Conservation (phyloP, 1,139 yeast species). For the Debaryomycetaceae sp. region DNA sequence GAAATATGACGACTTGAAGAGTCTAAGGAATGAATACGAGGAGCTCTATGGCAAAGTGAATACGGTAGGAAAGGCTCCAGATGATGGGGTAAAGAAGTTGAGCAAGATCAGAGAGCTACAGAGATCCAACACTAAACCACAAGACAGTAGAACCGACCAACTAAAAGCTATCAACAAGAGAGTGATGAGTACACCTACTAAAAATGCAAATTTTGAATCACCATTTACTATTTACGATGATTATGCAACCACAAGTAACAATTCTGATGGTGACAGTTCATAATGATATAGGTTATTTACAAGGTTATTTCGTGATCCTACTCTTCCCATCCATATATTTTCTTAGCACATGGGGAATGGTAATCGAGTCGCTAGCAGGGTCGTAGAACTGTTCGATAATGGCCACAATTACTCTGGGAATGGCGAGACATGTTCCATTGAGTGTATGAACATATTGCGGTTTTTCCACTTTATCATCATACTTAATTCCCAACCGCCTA, state of each 20-base stretch:
- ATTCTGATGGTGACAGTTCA: constrained; percentile 21
- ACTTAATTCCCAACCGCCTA: constrained; percentile 72
- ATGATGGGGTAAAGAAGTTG: constrained; percentile 9
- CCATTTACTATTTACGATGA: constrained; percentile 4
- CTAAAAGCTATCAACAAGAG: constrained; percentile 15
- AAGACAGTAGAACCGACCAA: constrained; percentile 7
- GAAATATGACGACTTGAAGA: constrained; percentile 23
- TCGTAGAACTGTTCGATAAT: constrained; percentile 82
- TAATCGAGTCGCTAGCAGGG: constrained; percentile 47
- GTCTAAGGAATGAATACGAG: constrained; percentile 23
- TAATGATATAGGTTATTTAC: constrained; percentile 5
- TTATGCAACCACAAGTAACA: constrained; percentile 10
- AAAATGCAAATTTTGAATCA: constrained; percentile 1
- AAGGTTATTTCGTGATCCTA: constrained; percentile 20
- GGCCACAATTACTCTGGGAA: constrained; percentile 88
- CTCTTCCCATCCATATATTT: constrained; percentile 63
- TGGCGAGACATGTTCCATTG: constrained; percentile 95
- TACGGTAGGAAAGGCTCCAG: background rate
- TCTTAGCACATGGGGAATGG: constrained; percentile 66
- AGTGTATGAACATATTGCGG: constrained; percentile 69
- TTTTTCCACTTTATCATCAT: constrained; percentile 33
- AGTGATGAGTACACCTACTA: constrained; percentile 30
- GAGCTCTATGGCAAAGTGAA: constrained; percentile 14
- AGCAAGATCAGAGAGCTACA: constrained; percentile 31
- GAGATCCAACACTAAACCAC: constrained; percentile 19